phyloP scores from a whole-genome alignment of 179 eudicot species.

The Corrigiola litoralis region DNA sequence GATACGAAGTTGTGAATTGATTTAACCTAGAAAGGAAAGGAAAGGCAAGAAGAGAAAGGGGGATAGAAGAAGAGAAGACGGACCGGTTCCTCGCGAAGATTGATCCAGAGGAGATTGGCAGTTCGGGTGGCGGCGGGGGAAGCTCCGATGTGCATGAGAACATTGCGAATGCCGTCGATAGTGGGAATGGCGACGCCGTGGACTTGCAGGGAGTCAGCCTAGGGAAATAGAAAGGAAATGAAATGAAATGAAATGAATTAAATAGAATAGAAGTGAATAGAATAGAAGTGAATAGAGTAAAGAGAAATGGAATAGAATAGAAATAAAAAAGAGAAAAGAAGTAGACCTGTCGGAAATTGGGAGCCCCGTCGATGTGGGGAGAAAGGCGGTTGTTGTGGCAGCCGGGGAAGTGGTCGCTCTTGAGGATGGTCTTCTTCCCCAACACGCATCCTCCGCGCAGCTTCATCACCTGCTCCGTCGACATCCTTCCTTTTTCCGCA shows the following conservation, averaged over 20 bases:
- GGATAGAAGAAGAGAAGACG: not conserved
- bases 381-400: slow-evolving; percentile 85
- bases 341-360: slow-evolving; percentile 82
- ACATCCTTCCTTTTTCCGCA: too few species aligned
- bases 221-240: not conserved
- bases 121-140: slow-evolving; percentile 39
- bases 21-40: not conserved
- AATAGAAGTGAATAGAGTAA: not conserved
- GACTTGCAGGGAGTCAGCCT: slow-evolving; percentile 78
- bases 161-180: slow-evolving; percentile 72
- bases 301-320: not conserved
- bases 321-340: not conserved
- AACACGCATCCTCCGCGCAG: slow-evolving; percentile 86
- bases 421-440: slow-evolving; percentile 88
- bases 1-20: not conserved
- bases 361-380: slow-evolving; percentile 96
- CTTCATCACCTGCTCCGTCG: slow-evolving; percentile 74
- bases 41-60: not conserved
- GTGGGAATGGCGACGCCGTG: slow-evolving; percentile 99
- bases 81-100: slow-evolving; percentile 97
- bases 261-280: not conserved
- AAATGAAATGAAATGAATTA: not conserved
- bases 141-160: slow-evolving; percentile 62
- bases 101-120: slow-evolving; percentile 71
- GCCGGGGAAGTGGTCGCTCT: slow-evolving; percentile 98